Evolutionary conservation across 805 yeast species (phyloP).

Genomic region (Teunomyces panamensis): DNA sequence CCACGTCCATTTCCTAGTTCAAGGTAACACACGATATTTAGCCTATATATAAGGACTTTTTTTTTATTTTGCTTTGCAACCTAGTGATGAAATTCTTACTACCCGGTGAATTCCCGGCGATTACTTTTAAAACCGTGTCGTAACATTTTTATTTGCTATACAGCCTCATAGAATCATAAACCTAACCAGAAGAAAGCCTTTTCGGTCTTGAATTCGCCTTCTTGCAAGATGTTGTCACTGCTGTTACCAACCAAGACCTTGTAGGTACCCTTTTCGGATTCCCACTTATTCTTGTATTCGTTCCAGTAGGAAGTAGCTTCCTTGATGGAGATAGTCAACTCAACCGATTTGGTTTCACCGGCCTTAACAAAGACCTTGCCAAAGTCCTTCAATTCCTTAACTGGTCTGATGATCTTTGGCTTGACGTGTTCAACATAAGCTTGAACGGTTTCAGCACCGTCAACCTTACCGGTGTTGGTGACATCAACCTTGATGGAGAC

Average conservation of each 20-base stretch:
- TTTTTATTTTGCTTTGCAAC: neutral
- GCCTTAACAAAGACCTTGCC: constrained; percentile 46
- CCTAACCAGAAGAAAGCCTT: constrained; percentile 9
- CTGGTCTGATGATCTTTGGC: constrained; percentile 47
- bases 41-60: too few species aligned
- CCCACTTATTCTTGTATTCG: constrained; percentile 48
- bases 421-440: constrained; percentile 43
- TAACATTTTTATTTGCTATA: constrained; percentile 4
- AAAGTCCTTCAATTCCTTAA: constrained; percentile 60
- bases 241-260: constrained; percentile 45
- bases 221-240: constrained; percentile 24
- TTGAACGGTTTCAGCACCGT: constrained; percentile 58
- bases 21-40: neutral
- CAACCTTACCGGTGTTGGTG: constrained; percentile 45
- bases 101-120: too few species aligned
- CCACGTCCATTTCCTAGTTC: neutral
- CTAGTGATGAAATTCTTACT: neutral
- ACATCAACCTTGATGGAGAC: constrained; percentile 38
- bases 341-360: constrained; percentile 40
- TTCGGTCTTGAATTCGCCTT: constrained; percentile 17
- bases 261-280: constrained; percentile 50
- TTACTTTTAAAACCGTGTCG: neutral
- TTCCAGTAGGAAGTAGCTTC: constrained; percentile 57
- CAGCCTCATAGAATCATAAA: constrained; percentile 1
- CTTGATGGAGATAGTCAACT: constrained; percentile 39